Conservation (phyloP, 495 filamentous ascomycete genomes). For the Neurospora sublineolata region DNA sequence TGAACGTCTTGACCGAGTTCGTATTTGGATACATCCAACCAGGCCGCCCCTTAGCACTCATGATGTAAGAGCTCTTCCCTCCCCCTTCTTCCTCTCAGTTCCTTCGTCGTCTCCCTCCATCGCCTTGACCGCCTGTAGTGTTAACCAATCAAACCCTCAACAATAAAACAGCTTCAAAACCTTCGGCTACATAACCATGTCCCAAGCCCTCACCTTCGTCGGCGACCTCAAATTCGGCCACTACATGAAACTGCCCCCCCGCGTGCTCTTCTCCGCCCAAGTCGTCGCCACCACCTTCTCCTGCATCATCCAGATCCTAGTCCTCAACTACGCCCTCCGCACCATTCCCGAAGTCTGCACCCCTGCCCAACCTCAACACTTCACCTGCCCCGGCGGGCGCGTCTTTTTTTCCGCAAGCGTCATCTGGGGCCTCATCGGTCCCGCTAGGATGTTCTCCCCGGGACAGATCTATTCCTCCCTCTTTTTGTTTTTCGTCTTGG, state of each 20-base stretch:
- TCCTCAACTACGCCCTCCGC: slow-evolving; percentile 53
- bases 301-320: slow-evolving; percentile 53
- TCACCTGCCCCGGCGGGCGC: slow-evolving; percentile 55
- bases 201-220: slow-evolving; percentile 44
- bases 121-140: not conserved
- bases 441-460: slow-evolving; percentile 54
- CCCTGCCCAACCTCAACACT: slow-evolving; percentile 47
- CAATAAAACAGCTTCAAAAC: slow-evolving; percentile 48
- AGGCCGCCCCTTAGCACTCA: slow-evolving; percentile 52
- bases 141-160: not conserved
- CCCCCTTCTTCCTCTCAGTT: not conserved
- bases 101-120: not conserved
- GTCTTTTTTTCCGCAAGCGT: slow-evolving; percentile 60
- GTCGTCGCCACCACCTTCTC: slow-evolving; percentile 54
- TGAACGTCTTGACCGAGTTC: slow-evolving; percentile 62
- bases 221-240: slow-evolving; percentile 50
- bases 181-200: slow-evolving; percentile 60
- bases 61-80: slow-evolving; percentile 34
- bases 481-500: slow-evolving; percentile 52
- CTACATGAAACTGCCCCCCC: slow-evolving; percentile 61
- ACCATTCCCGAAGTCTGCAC: slow-evolving; percentile 52
- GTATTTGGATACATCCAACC: slow-evolving; percentile 59
- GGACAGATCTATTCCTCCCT: slow-evolving; percentile 55
- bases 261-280: slow-evolving; percentile 57
- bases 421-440: slow-evolving; percentile 61